These are phyloP conservation scores for Salix caprea DNA, from an alignment of 345 rosid species.

Conservation along the genomic window DNA sequence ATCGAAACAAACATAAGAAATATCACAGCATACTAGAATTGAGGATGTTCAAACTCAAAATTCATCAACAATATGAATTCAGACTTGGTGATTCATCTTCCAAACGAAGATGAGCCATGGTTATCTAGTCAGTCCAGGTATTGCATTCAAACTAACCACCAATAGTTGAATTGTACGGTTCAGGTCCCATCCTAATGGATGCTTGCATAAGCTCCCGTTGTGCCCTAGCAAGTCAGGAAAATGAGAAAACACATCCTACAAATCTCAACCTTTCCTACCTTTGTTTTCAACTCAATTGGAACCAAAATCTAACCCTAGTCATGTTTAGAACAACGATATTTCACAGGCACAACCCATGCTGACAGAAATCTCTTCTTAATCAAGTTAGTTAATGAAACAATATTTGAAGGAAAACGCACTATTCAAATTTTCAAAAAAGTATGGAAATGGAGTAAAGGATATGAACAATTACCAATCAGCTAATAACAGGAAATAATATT, in stretches of 20 bases:
- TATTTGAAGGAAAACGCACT: background rate
- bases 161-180: background rate
- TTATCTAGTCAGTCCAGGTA: background rate
- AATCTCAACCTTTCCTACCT: conserved; percentile 1
- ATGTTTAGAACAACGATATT: background rate
- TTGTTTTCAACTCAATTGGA: background rate
- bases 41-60: background rate
- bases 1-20: background rate
- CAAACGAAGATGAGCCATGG: background rate
- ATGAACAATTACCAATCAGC: conserved; percentile 4
- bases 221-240: background rate
- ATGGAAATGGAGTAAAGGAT: background rate
- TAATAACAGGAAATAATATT: conserved; percentile 12
- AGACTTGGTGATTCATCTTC: background rate
- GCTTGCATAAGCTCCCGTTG: background rate
- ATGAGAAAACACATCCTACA: background rate
- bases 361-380: background rate
- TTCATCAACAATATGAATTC: background rate
- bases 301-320: background rate
- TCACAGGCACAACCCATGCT: background rate
- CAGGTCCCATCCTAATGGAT: background rate
- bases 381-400: background rate
- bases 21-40: background rate
- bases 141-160: background rate
- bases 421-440: background rate